Conservation (phyloP, 306 rosid species). For the Purshia tridentata region DNA sequence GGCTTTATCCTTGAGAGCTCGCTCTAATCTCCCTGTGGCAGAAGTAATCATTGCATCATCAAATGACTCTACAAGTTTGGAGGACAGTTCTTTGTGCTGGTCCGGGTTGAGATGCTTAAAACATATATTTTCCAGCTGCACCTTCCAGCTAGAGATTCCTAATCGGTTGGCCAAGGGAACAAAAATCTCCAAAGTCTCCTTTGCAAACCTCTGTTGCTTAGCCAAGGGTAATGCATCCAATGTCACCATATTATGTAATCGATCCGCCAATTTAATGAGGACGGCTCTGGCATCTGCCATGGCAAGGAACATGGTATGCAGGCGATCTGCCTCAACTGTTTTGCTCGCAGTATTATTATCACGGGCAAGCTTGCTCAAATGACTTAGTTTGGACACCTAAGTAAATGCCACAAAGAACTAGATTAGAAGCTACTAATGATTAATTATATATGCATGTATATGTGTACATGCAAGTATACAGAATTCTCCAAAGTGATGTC, state of each 20-base stretch:
- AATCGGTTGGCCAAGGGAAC: slow-evolving; percentile 90
- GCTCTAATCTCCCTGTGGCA: slow-evolving; percentile 62
- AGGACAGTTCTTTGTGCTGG: slow-evolving; percentile 64
- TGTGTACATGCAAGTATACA: neutral
- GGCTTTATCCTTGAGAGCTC: slow-evolving; percentile 61
- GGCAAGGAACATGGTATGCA: slow-evolving; percentile 97
- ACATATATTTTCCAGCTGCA: slow-evolving; percentile 77
- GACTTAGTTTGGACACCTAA: slow-evolving; percentile 92
- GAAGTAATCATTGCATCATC: slow-evolving; percentile 80
- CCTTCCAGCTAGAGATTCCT: slow-evolving; percentile 95
- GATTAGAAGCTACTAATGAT: slow-evolving; percentile 22
- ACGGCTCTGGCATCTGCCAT: slow-evolving; percentile 99
- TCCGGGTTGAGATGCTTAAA: slow-evolving; percentile 81
- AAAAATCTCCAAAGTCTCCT: slow-evolving; percentile 98
- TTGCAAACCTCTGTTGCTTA: slow-evolving; percentile 89
- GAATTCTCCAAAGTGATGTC: neutral
- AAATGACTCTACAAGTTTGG: slow-evolving; percentile 69
- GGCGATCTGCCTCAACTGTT: slow-evolving; percentile 83
- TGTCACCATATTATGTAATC: slow-evolving; percentile 93
- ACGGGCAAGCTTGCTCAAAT: slow-evolving; percentile 93
- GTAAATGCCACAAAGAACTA: slow-evolving; percentile 19
- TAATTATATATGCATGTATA: neutral
- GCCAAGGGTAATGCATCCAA: slow-evolving; percentile 69
- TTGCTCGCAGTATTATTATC: slow-evolving; percentile 82
- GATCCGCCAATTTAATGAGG: slow-evolving; percentile 89